These are phyloP conservation scores for Themeda triandra DNA, from an alignment of 176 grass and related monocot species.

Conservation along the genomic window DNA sequence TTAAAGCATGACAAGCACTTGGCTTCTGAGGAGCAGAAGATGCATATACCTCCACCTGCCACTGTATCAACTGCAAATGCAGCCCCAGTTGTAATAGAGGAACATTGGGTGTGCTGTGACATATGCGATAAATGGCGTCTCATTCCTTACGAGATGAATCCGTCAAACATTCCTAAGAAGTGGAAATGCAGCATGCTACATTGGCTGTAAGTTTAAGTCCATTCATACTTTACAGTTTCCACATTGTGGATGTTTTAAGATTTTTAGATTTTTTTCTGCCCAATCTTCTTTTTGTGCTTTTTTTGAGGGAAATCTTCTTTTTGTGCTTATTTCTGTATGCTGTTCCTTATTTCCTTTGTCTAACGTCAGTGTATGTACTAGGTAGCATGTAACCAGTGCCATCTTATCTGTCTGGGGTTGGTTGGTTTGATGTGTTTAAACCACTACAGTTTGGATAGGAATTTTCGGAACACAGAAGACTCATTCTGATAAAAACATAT, in stretches of 20 bases:
- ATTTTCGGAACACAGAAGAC: constrained; percentile 3
- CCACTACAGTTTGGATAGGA: background rate
- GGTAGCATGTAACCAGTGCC: background rate
- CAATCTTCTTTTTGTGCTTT: background rate
- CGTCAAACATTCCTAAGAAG: constrained; percentile 64
- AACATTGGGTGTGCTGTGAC: constrained; percentile 95
- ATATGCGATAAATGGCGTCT: constrained; percentile 96
- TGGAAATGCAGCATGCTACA: constrained; percentile 91
- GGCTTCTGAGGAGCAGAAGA: constrained; percentile 41
- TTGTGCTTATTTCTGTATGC: background rate
- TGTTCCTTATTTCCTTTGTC: background rate
- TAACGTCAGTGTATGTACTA: constrained; percentile 12
- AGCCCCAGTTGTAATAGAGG: constrained; percentile 67
- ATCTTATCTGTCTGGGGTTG: background rate
- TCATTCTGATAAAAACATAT: background rate
- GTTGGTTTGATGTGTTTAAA: constrained; percentile 25
- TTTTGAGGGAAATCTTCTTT: background rate
- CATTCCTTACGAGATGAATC: constrained; percentile 74
- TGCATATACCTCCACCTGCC: constrained; percentile 44
- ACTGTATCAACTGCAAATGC: constrained; percentile 46
- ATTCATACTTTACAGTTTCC: constrained; percentile 7
- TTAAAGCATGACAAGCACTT: constrained; percentile 47
- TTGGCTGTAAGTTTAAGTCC: constrained; percentile 88
- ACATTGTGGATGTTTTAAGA: background rate
- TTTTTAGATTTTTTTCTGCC: background rate